Evolutionary conservation across 495 filamentous ascomycete species (phyloP), one percentile per base, ranked within the genome.

Genomic region (Aspergillus sparsus): DNA sequence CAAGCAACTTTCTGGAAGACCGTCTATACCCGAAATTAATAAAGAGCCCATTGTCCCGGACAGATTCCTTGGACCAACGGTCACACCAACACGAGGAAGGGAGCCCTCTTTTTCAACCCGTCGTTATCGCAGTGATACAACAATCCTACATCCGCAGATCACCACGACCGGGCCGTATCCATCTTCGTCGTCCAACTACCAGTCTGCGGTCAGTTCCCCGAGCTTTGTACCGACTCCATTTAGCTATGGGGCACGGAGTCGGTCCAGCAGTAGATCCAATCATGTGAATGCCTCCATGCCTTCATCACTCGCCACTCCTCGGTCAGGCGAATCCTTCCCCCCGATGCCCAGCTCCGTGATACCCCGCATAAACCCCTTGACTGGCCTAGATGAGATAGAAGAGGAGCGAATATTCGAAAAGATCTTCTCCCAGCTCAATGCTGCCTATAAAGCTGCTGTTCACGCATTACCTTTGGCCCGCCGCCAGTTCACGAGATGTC

Each of bases 321-420:
- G 89, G 15, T 94, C 91, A 10, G 89, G 86, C 7, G 90, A 93
- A 64, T 87, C 89, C 0, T 95, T 93, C 67, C 77, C 81, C 37
- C 82, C 85, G 0, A 80, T 85, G 31, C 82, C 80, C 51, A 77
- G 73, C 11, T 57, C 69, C 6, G 61, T 63, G 32, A 58, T 66
- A 13, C 71, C 76, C 45, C 74, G 81, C 49, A 75, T 77, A 49
- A 83, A 83, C 57, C 80, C 82, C 3, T 67, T 82, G 61, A 82
- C 80, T 18, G 78, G 73, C 21, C 57, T 82, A 31, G 79, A 90
- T 57, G 90, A 91, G 52, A 83, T 80, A 34, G 87, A 90, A 52
- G 88, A 92, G 63, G 90, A 93, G 64, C 83, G 85, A 27, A 79
- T 85, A 4, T 96, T 97, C 65, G 91, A 94, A 55, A 85, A 76